phyloP scores from a whole-genome alignment of 2,329 filamentous ascomycete genomes.

The Nothophoma quercina region DNA sequence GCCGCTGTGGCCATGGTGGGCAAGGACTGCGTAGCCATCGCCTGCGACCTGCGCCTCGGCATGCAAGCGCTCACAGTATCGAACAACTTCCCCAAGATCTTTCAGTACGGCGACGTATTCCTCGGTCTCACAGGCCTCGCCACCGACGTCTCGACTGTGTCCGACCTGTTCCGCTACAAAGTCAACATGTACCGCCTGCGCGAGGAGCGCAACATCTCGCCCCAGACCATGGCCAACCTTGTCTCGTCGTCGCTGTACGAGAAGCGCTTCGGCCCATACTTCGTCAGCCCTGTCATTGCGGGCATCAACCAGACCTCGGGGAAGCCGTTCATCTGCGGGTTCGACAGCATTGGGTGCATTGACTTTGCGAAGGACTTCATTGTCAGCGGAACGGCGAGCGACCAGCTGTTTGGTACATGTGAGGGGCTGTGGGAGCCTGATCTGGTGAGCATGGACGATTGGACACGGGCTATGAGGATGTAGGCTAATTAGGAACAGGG shows the following conservation, averaged over 20 bases:
- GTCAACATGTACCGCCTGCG: slow-evolving; percentile 99
- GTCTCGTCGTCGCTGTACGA: slow-evolving; percentile 89
- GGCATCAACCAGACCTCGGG: slow-evolving; percentile 94
- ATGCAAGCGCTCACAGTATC: slow-evolving; percentile 96
- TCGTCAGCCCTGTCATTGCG: slow-evolving; percentile 92
- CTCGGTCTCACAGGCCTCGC: slow-evolving; percentile 95
- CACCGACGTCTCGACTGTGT: slow-evolving; percentile 93
- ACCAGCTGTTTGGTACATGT: slow-evolving; percentile 98
- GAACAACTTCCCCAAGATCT: slow-evolving; percentile 99
- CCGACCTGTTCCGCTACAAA: slow-evolving; percentile 98
- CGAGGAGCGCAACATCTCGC: slow-evolving; percentile 95
- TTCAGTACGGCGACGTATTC: slow-evolving; percentile 94
- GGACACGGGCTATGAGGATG: slow-evolving; percentile 33
- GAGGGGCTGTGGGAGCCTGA: slow-evolving; percentile 98
- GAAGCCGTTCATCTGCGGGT: slow-evolving; percentile 97
- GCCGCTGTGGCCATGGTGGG: slow-evolving; percentile 98
- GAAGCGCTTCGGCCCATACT: slow-evolving; percentile 94
- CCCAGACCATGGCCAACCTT: slow-evolving; percentile 94
- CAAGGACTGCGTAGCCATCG: slow-evolving; percentile 99
- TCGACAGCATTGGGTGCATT: slow-evolving; percentile 99
- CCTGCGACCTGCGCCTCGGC: slow-evolving; percentile 96
- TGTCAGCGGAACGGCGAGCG: slow-evolving; percentile 92
- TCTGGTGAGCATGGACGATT: slow-evolving; percentile 64
- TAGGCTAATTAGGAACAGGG: slow-evolving; percentile 59
- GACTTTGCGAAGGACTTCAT: slow-evolving; percentile 99